Conservation (phyloP, 2,329 filamentous ascomycete species). For the Colletotrichum lentis region DNA sequence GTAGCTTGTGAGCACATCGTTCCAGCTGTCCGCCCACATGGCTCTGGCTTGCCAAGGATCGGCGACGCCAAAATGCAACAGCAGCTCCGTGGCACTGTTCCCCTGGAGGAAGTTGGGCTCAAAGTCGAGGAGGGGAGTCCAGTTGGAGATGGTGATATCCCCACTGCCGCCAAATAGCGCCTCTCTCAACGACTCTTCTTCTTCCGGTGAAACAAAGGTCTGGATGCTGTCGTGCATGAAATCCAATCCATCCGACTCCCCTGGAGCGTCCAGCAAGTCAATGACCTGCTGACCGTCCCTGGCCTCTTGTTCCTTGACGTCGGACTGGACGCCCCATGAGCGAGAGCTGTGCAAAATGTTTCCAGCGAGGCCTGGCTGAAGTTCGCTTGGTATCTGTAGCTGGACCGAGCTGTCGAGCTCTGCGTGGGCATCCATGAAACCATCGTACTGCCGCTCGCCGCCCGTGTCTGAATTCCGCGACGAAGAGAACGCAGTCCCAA, state of each 20-base stretch:
- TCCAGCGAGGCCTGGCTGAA: not conserved
- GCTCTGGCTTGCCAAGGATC: conserved; percentile 52
- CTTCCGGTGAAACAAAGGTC: conserved; percentile 36
- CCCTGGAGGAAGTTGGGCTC: conserved; percentile 54
- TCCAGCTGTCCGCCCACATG: conserved; percentile 64
- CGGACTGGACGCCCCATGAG: not conserved
- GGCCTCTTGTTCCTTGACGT: conserved; percentile 30
- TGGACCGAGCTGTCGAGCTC: not conserved
- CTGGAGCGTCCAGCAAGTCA: conserved; percentile 32
- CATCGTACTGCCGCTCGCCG: conserved; percentile 19
- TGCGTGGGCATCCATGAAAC: conserved; percentile 16
- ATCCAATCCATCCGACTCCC: conserved; percentile 34
- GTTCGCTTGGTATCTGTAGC: not conserved
- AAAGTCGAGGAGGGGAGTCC: conserved; percentile 61
- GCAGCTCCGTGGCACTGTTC: conserved; percentile 16
- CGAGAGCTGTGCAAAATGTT: not conserved
- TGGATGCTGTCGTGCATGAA: conserved; percentile 35
- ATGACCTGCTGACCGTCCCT: conserved; percentile 37
- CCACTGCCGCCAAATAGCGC: conserved; percentile 42
- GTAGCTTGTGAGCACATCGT: conserved; percentile 63
- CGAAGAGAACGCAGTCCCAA: conserved; percentile 32
- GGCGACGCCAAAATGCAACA: conserved; percentile 50
- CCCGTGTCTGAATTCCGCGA: not conserved
- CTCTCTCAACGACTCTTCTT: conserved; percentile 40
- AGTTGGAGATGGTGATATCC: conserved; percentile 40